Conservation (phyloP, 108 stramenopile species). For the Chaetoceros muelleri region DNA sequence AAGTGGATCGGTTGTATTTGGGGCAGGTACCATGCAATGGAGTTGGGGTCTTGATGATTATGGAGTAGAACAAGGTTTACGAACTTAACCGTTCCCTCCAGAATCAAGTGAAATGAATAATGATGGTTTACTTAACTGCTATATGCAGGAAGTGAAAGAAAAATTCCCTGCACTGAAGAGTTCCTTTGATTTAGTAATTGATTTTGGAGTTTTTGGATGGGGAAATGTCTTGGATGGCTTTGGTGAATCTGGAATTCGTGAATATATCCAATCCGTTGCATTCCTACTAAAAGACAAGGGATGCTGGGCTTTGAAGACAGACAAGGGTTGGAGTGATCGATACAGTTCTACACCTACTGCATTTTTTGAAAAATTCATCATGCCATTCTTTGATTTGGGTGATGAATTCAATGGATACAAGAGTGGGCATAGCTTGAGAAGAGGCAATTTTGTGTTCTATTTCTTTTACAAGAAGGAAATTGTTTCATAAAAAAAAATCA, state of each 20-base stretch:
- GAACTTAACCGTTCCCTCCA: conserved; percentile 6
- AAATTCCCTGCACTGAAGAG: conserved; percentile 1
- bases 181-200: conserved; percentile 7
- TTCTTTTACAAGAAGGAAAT: conserved; percentile 7
- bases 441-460: conserved; percentile 2
- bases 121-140: conserved; percentile 6
- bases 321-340: conserved; percentile 4
- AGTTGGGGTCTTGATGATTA: conserved; percentile 14
- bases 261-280: neutral
- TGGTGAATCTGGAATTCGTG: neutral
- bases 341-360: neutral
- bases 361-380: conserved; percentile 1
- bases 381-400: neutral
- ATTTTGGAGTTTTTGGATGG: conserved; percentile 11
- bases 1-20: conserved; percentile 8
- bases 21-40: conserved; percentile 13
- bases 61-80: neutral
- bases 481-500: conserved; percentile 6
- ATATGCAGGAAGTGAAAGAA: conserved; percentile 2
- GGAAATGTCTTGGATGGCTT: neutral
- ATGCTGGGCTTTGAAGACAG: conserved; percentile 4
- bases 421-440: neutral
- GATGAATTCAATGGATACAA: neutral
- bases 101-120: conserved; percentile 3
- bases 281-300: conserved; percentile 3